Evolutionary conservation across 805 yeast genomes (phyloP).

Genomic region (Monosporozyma aerobia): DNA sequence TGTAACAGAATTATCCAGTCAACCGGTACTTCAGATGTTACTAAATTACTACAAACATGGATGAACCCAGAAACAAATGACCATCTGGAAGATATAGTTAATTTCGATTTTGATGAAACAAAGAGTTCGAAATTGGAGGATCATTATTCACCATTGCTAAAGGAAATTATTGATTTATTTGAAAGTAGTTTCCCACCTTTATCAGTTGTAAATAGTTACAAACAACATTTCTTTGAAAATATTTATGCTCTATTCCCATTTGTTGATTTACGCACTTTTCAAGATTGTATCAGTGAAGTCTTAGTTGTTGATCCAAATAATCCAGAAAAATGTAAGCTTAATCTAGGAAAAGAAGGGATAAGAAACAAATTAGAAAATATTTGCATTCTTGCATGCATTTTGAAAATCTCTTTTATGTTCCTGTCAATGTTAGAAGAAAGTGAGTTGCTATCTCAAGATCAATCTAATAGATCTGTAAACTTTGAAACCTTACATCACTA

Average conservation of each 20-base stretch:
- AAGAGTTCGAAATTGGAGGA: constrained; percentile 2
- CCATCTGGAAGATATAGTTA: constrained; percentile 20
- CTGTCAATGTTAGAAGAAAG: constrained; percentile 6
- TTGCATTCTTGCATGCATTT: constrained; percentile 16
- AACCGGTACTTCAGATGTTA: background rate
- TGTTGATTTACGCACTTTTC: constrained; percentile 20
- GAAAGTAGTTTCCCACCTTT: constrained; percentile 22
- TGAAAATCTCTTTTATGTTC: constrained; percentile 24
- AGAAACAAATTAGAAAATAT: constrained; percentile 23
- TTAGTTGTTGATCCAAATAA: constrained; percentile 8
- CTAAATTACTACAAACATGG: background rate
- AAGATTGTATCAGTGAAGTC: constrained; percentile 17
- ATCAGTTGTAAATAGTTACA: constrained; percentile 15
- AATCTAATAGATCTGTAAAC: constrained; percentile 1
- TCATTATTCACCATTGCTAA: constrained; percentile 21
- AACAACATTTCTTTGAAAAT: constrained; percentile 21
- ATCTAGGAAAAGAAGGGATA: constrained; percentile 19
- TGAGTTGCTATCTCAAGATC: constrained; percentile 1
- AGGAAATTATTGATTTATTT: constrained; percentile 12
- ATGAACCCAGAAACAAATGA: constrained; percentile 5
- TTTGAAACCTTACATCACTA: constrained; percentile 13
- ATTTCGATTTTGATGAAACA: background rate
- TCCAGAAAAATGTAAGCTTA: constrained; percentile 12
- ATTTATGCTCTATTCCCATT: constrained; percentile 24
- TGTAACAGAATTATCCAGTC: constrained; percentile 19